Evolutionary conservation across 306 rosid genomes (phyloP).

Genomic region (Potentilla sterilis): DNA sequence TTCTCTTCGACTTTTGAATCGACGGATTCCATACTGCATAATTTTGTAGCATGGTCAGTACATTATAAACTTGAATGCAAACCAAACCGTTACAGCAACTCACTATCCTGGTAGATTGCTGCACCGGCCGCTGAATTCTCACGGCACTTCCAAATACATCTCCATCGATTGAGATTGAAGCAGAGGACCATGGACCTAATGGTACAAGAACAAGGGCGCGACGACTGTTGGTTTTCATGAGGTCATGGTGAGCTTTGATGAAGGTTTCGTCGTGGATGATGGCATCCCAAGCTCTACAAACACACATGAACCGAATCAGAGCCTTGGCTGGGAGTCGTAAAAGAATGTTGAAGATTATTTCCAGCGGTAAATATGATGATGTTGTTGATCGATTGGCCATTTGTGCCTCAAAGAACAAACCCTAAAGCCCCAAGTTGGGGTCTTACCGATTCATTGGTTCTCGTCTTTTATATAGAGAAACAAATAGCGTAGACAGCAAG

Average conservation of each 20-base stretch:
- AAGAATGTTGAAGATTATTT: neutral
- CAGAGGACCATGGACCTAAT: neutral
- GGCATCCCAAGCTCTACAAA: neutral
- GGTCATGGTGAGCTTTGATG: conserved; percentile 3
- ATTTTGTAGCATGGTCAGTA: too few relatives aligned
- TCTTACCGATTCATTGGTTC: too few relatives aligned
- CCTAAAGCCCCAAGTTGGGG: too few relatives aligned
- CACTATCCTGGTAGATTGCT: too few relatives aligned
- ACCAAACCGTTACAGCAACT: neutral
- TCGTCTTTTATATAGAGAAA: too few relatives aligned
- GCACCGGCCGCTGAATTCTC: neutral
- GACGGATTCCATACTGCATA: neutral
- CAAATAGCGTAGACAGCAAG: too few relatives aligned
- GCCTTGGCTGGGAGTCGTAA: neutral
- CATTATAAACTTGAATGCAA: too few relatives aligned
- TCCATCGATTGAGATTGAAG: neutral
- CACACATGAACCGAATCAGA: neutral
- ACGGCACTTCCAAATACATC: neutral
- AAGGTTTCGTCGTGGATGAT: neutral
- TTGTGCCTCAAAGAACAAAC: too few relatives aligned
- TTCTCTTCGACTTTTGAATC: neutral
- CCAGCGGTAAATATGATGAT: neutral
- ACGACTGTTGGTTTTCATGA: neutral
- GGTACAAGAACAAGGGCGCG: neutral
- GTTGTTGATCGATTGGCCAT: neutral